These are phyloP conservation scores for Paecilomyces fulvus DNA, from an alignment of 2,329 filamentous ascomycete genomes.

Conservation along the genomic window DNA sequence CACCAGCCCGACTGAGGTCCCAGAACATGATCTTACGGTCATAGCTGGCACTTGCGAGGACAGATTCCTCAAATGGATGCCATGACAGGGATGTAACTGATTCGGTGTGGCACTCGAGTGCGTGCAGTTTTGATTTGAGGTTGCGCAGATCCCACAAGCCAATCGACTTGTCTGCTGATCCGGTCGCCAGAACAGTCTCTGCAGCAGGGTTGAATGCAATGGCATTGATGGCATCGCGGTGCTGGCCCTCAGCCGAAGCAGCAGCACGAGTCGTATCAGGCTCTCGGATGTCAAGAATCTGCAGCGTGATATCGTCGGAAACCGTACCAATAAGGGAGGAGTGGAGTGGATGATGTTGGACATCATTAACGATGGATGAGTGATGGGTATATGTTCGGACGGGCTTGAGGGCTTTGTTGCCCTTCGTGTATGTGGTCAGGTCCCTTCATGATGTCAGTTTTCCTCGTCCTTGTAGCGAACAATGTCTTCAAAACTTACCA, in stretches of 20 bases:
- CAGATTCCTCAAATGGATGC: slow-evolving; percentile 84
- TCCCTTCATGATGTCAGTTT: slow-evolving; percentile 49
- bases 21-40: slow-evolving; percentile 93
- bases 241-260: slow-evolving; percentile 62
- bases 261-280: slow-evolving; percentile 58
- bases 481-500: slow-evolving; percentile 54
- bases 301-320: slow-evolving; percentile 87
- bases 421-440: slow-evolving; percentile 63
- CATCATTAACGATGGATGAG: slow-evolving; percentile 86
- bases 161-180: slow-evolving; percentile 90
- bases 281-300: slow-evolving; percentile 80
- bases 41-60: slow-evolving; percentile 85
- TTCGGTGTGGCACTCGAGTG: slow-evolving; percentile 78
- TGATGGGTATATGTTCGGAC: slow-evolving; percentile 77
- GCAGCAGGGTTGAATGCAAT: slow-evolving; percentile 86
- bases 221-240: slow-evolving; percentile 91
- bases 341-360: slow-evolving; percentile 86
- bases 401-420: slow-evolving; percentile 62
- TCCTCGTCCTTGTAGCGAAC: not conserved
- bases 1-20: slow-evolving; percentile 85
- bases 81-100: slow-evolving; percentile 87
- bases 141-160: slow-evolving; percentile 93
- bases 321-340: slow-evolving; percentile 82
- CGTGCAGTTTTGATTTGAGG: slow-evolving; percentile 80
- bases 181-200: slow-evolving; percentile 86